phyloP scores from a whole-genome alignment of 805 yeast species.

The Sporopachydermia quercuum region DNA sequence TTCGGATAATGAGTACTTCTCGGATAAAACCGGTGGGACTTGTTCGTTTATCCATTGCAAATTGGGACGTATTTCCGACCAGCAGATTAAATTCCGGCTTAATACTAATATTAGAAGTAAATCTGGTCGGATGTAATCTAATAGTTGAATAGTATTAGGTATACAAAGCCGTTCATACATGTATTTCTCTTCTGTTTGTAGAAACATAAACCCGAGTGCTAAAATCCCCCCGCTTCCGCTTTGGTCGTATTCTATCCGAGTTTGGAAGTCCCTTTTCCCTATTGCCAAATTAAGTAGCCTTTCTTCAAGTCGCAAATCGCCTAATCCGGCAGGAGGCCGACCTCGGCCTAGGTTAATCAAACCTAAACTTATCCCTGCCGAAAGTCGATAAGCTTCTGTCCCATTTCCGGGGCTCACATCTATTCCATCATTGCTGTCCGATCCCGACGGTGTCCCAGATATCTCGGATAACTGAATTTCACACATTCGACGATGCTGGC shows the following conservation, averaged over 20 bases:
- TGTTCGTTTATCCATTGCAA: slow-evolving; percentile 41
- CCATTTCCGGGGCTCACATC: slow-evolving; percentile 21
- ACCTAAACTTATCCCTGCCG: slow-evolving; percentile 85
- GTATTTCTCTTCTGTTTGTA: slow-evolving; percentile 44
- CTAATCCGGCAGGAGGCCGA: slow-evolving; percentile 37
- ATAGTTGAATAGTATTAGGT: slow-evolving; percentile 42
- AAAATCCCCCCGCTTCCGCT: slow-evolving; percentile 59
- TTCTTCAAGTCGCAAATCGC: slow-evolving; percentile 52
- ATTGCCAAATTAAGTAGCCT: slow-evolving; percentile 41
- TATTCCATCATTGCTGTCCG: too few relatives aligned
- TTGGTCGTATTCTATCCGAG: slow-evolving; percentile 41
- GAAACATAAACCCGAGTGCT: slow-evolving; percentile 59
- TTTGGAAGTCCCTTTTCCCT: slow-evolving; percentile 43
- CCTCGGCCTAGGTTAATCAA: slow-evolving; percentile 72
- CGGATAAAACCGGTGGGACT: slow-evolving; percentile 33
- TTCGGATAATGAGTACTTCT: slow-evolving; percentile 13
- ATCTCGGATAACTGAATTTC: slow-evolving; percentile 64
- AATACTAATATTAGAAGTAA: slow-evolving; percentile 49
- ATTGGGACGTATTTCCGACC: slow-evolving; percentile 44
- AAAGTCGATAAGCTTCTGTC: slow-evolving; percentile 69
- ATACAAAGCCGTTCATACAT: slow-evolving; percentile 48
- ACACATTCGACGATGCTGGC: slow-evolving; percentile 77
- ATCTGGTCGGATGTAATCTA: slow-evolving; percentile 72
- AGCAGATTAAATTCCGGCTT: slow-evolving; percentile 50
- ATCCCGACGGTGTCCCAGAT: slow-evolving; percentile 22